Base-by-base conservation (phyloP, 306 rosid genomes). In the Vigna angularis region DNA sequence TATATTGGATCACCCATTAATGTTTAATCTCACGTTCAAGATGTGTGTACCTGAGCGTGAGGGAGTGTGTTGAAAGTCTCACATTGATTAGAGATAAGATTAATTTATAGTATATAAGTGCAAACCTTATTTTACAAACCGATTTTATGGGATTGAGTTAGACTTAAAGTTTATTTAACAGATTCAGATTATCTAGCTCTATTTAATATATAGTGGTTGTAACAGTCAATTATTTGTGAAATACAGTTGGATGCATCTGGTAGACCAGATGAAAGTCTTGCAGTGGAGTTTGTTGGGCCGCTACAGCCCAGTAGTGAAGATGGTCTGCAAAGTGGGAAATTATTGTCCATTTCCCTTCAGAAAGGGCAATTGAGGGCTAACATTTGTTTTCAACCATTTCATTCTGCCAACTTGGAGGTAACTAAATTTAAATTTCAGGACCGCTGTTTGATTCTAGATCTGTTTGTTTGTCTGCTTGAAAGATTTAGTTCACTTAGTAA, bases 371-470 rank as follows among this genome's bases (percentile, higher is more conserved):
- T 94, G 51, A 91, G 86, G 82, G 97, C 94, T 66, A 89, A 94
- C 65, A 48, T 89, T 66, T 86, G 91, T 86, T 86, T 85, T 74
- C 98, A 87, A 69, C 94, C 98, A 30, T 87, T 79, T 81, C 91
- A 91, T 78, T 91, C 97, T 69, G 98, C 96, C 52, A 90, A 79
- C 87, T 85, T 94, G 88, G 98, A 94, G 98, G 98, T 94, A 84
- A 78, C 76, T 81, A 44, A 63, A 42, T 73, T 78, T 68, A 50
- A 38, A 59, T 59, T 67, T 72, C 72, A 5, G 73, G 63, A 65
- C 65, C 70, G 75, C 26, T 67, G 28, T 74, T 75, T 82, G 63
- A 45, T 70, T 70, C 45, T 74, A 58, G 75, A 66, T 40, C 58
- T 73, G 56, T 66, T 67, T 67, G 56, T 61, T 78, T 73, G 62